Base-by-base conservation (phyloP, 306 rosid species). In the Cajanus cajan region DNA sequence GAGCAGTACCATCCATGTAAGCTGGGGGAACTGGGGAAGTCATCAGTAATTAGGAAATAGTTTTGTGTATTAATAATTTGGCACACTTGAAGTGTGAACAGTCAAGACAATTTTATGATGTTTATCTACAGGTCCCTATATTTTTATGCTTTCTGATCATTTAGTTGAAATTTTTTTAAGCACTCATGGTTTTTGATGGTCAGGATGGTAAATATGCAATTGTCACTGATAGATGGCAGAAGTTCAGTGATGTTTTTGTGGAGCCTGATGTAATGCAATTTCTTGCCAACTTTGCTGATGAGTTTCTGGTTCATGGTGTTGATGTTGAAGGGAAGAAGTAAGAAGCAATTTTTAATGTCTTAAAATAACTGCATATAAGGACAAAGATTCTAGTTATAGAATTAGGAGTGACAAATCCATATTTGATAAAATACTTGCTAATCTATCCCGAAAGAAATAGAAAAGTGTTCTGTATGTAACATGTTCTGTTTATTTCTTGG, bases 271-370 rank as follows among this genome's bases (percentile, higher is more conserved):
- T 93, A 39, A 82, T 88, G 88, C 83, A 84, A 48, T 91, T 91
- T 85, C 97, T 92, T 80, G 97, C 94, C 80, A 78, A 79, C 68
- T 92, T 86, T 79, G 98, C 98, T 1, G 97, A 92, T 44, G 98
- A 95, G 74, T 95, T 95, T 88, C 87, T 95, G 55, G 98, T 92
- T 73, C 98, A 95, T 44, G 98, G 98, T 36, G 98, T 95, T 51
- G 98, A 95, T 78, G 98, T 95, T 80, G 98, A 95, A 87, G 98
- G 98, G 83, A 95, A 95, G 85, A 95, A 87, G 98, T 92, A 86
- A 70, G 94, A 79, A 57, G 44, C 18, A 22, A 28, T 16, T 78
- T 22, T 77, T 47, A 1, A 13, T 18, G 13, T 73, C 43, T 36
- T 39, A 33, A 43, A 51, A 22, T 67, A 69, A 18, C 36, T 57